Evolutionary conservation across 1,139 yeast genomes (phyloP), one percentile per base, ranked within the genome.

Genomic region (Magnusiomyces sp.): DNA sequence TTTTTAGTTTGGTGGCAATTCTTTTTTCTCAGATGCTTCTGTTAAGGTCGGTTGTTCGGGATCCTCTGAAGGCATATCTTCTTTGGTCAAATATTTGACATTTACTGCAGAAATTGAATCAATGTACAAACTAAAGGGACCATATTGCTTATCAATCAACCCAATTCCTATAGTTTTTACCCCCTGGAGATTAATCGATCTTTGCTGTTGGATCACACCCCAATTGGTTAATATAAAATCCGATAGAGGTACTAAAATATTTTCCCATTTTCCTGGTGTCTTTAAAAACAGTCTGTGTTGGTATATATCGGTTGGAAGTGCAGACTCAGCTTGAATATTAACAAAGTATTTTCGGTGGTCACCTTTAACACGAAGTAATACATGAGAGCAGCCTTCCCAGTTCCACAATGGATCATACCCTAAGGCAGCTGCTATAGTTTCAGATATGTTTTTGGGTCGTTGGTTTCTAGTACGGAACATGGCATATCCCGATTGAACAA

Each of bases 191-290:
- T 85, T 83, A 62, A 87, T 66, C 20, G 81, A 81, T 51, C 74
- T 71, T 59, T 77, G 80, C 55, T 81, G 85, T 68, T 83, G 92
- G 51, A 87, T 81, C 32, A 77, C 79, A 9, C 95, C 95, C 76
- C 87, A 81, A 62, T 84, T 85, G 33, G 95, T 87, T 68, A 86
- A 73, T 51, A 86, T 90, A 66, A 87, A 85, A 61, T 83, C 90
- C 56, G 80, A 75, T 51, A 87, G 71, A 46, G 94, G 89, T 39
- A 86, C 80, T 38, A 81, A 78, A 36, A 86, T 88, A 0, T 88
- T 83, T 62, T 87, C 95, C 95, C 95, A 87, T 56, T 79, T 74
- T 2, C 90, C 90, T 0, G 90, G 89, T 39, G 73, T 76, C 57
- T 80, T 78, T 54, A 86, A 71, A 59, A 85, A 87, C 56, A 87